Conservation (phyloP, 73 alveolate genomes). For the Tetrahymena borealis region DNA sequence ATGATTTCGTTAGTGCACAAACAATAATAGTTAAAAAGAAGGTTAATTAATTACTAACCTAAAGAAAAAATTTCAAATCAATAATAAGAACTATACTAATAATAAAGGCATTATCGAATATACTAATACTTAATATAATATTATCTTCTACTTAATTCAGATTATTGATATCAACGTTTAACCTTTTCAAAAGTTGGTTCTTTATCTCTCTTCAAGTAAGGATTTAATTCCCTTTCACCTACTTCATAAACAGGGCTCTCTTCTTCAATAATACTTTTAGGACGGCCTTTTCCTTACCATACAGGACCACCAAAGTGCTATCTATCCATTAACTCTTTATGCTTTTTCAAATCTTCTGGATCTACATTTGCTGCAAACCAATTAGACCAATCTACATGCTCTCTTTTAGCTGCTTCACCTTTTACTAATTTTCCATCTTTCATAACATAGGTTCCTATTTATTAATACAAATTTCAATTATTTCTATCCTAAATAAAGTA, state of each 20-base stretch:
- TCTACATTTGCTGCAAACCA: constrained; percentile 79
- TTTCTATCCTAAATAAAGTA: not conserved
- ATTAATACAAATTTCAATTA: not conserved
- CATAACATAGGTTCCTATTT: constrained; percentile 13
- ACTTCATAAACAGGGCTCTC: constrained; percentile 9
- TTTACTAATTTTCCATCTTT: constrained; percentile 68
- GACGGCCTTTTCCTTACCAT: constrained; percentile 74
- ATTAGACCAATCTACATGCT: constrained; percentile 49
- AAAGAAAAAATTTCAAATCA: too few relatives aligned
- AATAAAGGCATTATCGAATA: too few relatives aligned
- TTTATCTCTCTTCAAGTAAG: not conserved
- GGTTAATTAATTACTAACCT: too few relatives aligned
- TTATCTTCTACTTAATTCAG: not conserved
- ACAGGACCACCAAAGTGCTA: constrained; percentile 71
- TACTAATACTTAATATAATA: not conserved
- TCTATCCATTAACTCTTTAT: constrained; percentile 78
- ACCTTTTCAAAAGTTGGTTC: constrained; percentile 1
- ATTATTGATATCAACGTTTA: constrained; percentile 29
- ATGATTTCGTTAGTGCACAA: too few relatives aligned
- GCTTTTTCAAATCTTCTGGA: constrained; percentile 75
- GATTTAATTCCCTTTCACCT: constrained; percentile 13
- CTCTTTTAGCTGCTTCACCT: constrained; percentile 66
- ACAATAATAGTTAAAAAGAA: too few relatives aligned
- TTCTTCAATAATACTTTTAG: constrained; percentile 64
- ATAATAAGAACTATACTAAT: too few relatives aligned